Evolutionary conservation across 2,329 filamentous ascomycete species (phyloP).

Genomic region (Dactylellina haptotyla): DNA sequence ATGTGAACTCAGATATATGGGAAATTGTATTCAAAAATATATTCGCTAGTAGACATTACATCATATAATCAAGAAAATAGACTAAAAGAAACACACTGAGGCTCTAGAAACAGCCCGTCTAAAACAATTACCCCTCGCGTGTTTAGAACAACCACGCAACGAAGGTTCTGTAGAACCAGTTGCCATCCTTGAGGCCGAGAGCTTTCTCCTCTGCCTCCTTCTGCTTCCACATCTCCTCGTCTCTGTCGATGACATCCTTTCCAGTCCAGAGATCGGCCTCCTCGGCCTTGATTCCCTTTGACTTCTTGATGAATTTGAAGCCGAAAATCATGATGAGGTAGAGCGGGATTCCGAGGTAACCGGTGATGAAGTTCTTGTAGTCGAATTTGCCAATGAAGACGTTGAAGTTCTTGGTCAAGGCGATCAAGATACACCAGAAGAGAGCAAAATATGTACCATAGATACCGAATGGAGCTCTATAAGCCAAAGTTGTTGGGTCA

Average conservation of each 20-base stretch:
- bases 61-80: no score
- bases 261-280: constrained; percentile 76
- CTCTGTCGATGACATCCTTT: constrained; percentile 77
- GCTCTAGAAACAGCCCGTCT: no score
- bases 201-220: constrained; percentile 61
- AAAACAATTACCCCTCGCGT: no score
- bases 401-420: constrained; percentile 83
- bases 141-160: constrained; percentile 71
- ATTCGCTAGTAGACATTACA: no score
- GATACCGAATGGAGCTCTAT: constrained; percentile 76
- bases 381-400: constrained; percentile 76
- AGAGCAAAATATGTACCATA: constrained; percentile 75
- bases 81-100: no score
- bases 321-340: constrained; percentile 76
- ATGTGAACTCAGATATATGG: no score
- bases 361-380: constrained; percentile 80
- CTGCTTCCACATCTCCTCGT: constrained; percentile 73
- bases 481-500: constrained; percentile 65
- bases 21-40: no score
- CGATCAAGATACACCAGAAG: constrained; percentile 76
- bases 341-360: constrained; percentile 79
- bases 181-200: constrained; percentile 59
- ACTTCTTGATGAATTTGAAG: constrained; percentile 71
- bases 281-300: constrained; percentile 67
- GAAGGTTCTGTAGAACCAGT: constrained; percentile 70